Evolutionary conservation across 108 stramenopile genomes (phyloP).

Genomic region (Nannochloropsis salina): DNA sequence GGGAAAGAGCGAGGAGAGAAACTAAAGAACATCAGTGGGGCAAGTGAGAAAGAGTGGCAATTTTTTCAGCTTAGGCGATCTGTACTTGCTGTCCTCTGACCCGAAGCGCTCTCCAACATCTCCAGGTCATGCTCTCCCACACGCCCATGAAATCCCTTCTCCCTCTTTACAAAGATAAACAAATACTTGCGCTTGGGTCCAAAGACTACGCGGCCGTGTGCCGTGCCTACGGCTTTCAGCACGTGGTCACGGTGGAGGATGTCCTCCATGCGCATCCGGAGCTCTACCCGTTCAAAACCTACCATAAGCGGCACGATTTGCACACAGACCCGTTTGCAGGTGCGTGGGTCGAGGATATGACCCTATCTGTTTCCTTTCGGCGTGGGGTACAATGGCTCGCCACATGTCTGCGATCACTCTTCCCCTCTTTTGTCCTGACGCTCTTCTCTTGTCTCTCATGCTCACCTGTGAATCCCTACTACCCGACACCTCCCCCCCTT

Average conservation of each 20-base stretch:
- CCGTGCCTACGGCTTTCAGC: neutral
- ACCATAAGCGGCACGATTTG: neutral
- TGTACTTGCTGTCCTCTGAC: neutral
- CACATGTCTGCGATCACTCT: neutral
- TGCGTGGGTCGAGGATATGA: neutral
- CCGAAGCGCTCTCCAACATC: neutral
- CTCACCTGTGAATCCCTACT: too few species aligned
- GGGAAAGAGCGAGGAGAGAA: neutral
- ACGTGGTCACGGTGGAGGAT: constrained; percentile 14
- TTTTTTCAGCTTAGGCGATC: neutral
- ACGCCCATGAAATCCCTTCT: neutral
- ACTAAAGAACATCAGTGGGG: neutral
- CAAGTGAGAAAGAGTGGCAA: neutral
- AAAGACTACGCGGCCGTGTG: neutral
- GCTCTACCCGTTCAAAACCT: neutral
- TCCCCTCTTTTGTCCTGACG: neutral
- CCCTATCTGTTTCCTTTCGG: neutral
- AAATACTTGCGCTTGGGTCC: neutral
- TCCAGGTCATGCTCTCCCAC: neutral
- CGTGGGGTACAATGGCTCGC: neutral
- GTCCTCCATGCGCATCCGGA: neutral
- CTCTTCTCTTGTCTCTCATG: neutral
- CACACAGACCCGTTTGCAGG: neutral
- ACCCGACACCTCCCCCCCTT: neutral
- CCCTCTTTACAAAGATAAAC: neutral